Conservation (phyloP, 306 rosid genomes). For the Acmispon strigosus region DNA sequence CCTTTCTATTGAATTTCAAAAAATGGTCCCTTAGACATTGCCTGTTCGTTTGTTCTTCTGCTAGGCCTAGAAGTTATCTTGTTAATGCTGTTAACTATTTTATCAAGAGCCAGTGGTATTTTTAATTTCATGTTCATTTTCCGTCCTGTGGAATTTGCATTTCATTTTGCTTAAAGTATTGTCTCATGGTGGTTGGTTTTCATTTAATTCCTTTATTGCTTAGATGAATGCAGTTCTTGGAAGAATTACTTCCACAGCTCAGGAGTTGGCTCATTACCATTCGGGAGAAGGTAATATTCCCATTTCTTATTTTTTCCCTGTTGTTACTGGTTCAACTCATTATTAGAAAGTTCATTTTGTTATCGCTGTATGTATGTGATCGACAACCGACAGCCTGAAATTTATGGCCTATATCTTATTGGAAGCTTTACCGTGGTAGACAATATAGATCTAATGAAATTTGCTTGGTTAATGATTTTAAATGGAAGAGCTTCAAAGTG, state of each 20-base stretch:
- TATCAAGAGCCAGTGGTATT: not conserved
- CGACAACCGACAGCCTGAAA: not conserved
- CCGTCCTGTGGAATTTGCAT: not conserved
- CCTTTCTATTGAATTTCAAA: not conserved
- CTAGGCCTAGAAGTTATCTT: not conserved
- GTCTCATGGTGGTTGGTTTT: not conserved
- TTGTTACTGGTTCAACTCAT: not conserved
- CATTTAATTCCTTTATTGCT: conserved; percentile 15
- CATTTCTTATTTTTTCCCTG: not conserved
- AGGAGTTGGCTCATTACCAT: conserved; percentile 95
- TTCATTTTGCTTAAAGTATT: not conserved
- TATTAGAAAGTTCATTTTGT: not conserved
- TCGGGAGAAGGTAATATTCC: conserved; percentile 77
- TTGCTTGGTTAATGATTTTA: not conserved
- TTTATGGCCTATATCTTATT: conserved; percentile 1
- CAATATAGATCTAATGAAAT: not conserved
- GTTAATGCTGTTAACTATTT: not conserved
- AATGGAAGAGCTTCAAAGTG: not conserved
- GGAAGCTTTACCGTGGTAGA: not conserved
- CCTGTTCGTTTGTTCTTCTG: not conserved
- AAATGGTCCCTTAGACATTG: not conserved
- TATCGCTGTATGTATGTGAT: not conserved
- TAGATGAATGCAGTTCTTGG: conserved; percentile 97
- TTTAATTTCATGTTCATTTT: not conserved
- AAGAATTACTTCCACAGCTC: conserved; percentile 75